Evolutionary conservation across 352 stramenopile genomes (phyloP), one percentile per base, ranked within the genome.

Genomic region (Globisporangium acanthophoron): DNA sequence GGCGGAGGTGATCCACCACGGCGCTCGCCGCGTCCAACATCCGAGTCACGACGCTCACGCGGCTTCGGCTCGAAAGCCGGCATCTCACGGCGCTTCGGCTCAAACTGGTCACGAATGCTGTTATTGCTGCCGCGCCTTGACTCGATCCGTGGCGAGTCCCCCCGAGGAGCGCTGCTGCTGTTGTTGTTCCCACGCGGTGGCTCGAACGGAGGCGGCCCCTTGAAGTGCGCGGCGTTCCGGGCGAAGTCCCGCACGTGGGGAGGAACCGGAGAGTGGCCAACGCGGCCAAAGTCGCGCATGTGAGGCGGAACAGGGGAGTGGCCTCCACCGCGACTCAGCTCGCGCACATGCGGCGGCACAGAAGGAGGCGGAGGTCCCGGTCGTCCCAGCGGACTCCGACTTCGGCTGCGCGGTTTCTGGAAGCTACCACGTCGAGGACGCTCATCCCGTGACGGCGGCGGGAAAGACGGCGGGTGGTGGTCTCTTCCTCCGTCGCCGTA

Each of bases 401-500:
- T 67, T 35, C 52, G 35, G 41, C 56, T 67, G n/a, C 44, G 56
- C 31, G 48, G 52, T 24, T 21, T 60, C 16, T 46, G 52, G 52
- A 56, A 61, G 27, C 27, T 56, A 15, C 11, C 40, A 21, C 40
- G 35, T 35, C 47, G 44, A 43, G 56, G 31, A 24, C 41, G 54
- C 33, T 27, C 45, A 27, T 62, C 60, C 33, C 47, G 56, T 20
- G 31, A 20, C 18, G 58, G 40, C 18, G n/a, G 43, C 46, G 5
- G 47, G n/a, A 20, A 53, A 45, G 12, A 29, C 18, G 27, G 66
- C 65, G 44, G 51, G n/a, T 29, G 44, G 20, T 49, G 44, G 20
- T 49, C 58, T 48, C 66, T 58, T 51, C 70, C 70, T 27, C 63
- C 63, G 13, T 55, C 60, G 52, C 65, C 70, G 18, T 76, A 76